Percentiles rank a stretch among this genome's conserved stretches.
Evolutionary conservation across 805 yeast species (phyloP).

Genomic region (Metschnikowia rubicola): DNA sequence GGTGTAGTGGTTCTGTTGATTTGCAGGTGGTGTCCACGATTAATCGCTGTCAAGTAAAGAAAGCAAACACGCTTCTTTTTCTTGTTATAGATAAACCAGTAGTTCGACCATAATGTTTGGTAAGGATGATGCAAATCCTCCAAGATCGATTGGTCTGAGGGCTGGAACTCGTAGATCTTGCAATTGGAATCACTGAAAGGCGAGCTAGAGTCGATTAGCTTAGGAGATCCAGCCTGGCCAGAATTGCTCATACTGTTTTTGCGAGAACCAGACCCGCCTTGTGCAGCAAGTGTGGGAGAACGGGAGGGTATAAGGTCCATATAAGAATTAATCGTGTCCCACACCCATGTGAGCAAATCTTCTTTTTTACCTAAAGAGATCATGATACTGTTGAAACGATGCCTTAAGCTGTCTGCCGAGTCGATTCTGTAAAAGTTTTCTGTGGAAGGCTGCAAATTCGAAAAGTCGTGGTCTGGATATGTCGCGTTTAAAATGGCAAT

Average conservation of each 20-base stretch:
- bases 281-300: conserved; percentile 22
- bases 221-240: conserved; percentile 14
- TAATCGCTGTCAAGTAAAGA: conserved; percentile 59
- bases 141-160: conserved; percentile 55
- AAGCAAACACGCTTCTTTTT: conserved; percentile 89
- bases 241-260: conserved; percentile 24
- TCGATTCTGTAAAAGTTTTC: conserved; percentile 40
- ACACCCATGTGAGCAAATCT: conserved; percentile 58
- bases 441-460: conserved; percentile 79
- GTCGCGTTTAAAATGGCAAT: conserved; percentile 88
- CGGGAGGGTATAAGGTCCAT: conserved; percentile 56
- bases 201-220: conserved; percentile 4
- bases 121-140: conserved; percentile 54
- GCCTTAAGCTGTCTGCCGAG: conserved; percentile 46
- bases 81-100: conserved; percentile 91
- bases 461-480: conserved; percentile 94
- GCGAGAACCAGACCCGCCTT: conserved; percentile 22
- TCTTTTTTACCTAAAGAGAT: conserved; percentile 45
- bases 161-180: conserved; percentile 60
- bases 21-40: conserved; percentile 35
- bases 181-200: conserved; percentile 37
- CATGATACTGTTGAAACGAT: conserved; percentile 74
- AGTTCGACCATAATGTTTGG: conserved; percentile 64
- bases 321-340: conserved; percentile 84
- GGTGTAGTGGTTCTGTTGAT: conserved; percentile 10